Evolutionary conservation across 2,329 filamentous ascomycete species (phyloP).

Genomic region (Aureobasidium sp.): DNA sequence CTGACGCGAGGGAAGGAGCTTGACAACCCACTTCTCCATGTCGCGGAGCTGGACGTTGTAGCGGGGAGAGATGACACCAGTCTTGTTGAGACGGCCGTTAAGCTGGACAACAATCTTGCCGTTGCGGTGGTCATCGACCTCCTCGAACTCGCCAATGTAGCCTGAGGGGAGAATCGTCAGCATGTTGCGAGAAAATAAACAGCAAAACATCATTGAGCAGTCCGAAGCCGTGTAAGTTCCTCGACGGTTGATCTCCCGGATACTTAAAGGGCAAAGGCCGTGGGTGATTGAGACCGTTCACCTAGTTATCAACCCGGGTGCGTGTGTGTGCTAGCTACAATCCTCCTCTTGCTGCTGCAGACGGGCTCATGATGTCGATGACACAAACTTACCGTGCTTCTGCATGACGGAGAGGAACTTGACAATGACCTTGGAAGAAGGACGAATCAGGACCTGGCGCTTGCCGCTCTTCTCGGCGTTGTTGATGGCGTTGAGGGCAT

Average conservation of each 20-base stretch:
- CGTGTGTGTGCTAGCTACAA: constrained; percentile 29
- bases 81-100: constrained; percentile 97
- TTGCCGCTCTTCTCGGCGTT: constrained; percentile 99
- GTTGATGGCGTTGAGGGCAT: constrained; percentile 83
- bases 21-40: constrained; percentile 99
- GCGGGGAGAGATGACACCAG: constrained; percentile 96
- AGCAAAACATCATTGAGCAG: constrained; percentile 65
- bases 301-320: constrained; percentile 99
- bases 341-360: constrained; percentile 9
- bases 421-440: constrained; percentile 98
- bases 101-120: constrained; percentile 99
- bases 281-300: constrained; percentile 70
- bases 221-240: constrained; percentile 97
- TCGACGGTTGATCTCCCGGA: constrained; percentile 78
- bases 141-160: constrained; percentile 99
- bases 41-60: constrained; percentile 98
- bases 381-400: constrained; percentile 73
- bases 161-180: constrained; percentile 55
- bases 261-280: constrained; percentile 99
- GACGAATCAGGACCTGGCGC: constrained; percentile 97
- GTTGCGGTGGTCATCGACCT: constrained; percentile 98
- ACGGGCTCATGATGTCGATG: constrained; percentile 24
- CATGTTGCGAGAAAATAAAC: constrained; percentile 91
- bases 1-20: constrained; percentile 98
- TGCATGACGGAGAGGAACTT: constrained; percentile 99